These are phyloP conservation scores for Xanthoconium stramineum DNA, from an alignment of 768 basidiomycete species.

Conservation along the genomic window DNA sequence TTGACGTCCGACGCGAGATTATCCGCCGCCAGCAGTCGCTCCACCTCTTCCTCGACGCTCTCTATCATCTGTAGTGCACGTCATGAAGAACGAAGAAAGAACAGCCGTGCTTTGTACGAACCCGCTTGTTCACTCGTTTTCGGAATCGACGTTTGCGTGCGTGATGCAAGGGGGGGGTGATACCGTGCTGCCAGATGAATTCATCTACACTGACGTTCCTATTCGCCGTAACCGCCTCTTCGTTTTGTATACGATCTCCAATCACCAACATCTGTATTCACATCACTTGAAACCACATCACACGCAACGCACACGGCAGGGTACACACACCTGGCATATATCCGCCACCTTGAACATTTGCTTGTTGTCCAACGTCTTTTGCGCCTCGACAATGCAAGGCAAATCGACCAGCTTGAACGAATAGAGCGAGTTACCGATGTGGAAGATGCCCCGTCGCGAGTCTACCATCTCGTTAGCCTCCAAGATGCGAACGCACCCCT, in stretches of 20 bases:
- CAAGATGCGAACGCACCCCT: neutral
- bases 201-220: slow-evolving; percentile 87
- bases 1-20: slow-evolving; percentile 69
- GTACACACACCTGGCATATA: slow-evolving; percentile 79
- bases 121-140: slow-evolving; percentile 81
- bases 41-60: slow-evolving; percentile 91
- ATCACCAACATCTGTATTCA: slow-evolving; percentile 85
- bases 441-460: slow-evolving; percentile 86
- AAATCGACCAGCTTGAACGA: slow-evolving; percentile 94
- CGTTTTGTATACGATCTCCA: slow-evolving; percentile 67
- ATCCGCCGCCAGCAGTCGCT: slow-evolving; percentile 80
- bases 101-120: slow-evolving; percentile 31
- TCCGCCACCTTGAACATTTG: slow-evolving; percentile 99
- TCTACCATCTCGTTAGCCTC: slow-evolving; percentile 47
- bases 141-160: slow-evolving; percentile 90
- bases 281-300: slow-evolving; percentile 8
- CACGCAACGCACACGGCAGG: neutral
- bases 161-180: slow-evolving; percentile 90
- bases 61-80: slow-evolving; percentile 70
- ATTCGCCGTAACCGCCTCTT: slow-evolving; percentile 59
- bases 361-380: slow-evolving; percentile 94
- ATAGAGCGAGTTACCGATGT: slow-evolving; percentile 76
- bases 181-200: slow-evolving; percentile 95
- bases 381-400: slow-evolving; percentile 89
- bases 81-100: slow-evolving; percentile 2